Evolutionary conservation across 306 rosid genomes (phyloP).

Genomic region (Potentilla sterilis): DNA sequence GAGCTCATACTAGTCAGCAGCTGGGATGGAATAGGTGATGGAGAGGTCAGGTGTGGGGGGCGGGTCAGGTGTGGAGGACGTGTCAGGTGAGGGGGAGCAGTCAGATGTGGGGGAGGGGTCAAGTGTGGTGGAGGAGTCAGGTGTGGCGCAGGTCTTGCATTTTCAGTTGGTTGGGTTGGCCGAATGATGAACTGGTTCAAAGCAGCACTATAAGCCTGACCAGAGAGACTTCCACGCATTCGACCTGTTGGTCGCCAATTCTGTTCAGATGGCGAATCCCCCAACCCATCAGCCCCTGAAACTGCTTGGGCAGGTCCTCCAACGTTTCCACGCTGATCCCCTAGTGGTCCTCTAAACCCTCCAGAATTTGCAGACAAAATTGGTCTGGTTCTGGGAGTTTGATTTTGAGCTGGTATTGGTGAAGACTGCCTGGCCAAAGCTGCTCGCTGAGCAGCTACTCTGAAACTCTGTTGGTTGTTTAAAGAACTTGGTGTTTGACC

Average conservation of each 20-base stretch:
- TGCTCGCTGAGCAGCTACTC: constrained; percentile 21
- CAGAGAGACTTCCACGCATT: constrained; percentile 87
- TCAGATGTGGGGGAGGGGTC: constrained; percentile 5
- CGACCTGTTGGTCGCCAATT: constrained; percentile 60
- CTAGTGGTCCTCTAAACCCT: constrained; percentile 28
- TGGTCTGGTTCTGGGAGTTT: constrained; percentile 32
- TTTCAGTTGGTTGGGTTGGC: constrained; percentile 51
- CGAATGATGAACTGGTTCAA: constrained; percentile 43
- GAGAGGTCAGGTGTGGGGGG: constrained; percentile 21
- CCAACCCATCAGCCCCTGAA: constrained; percentile 35
- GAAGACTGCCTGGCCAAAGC: constrained; percentile 38
- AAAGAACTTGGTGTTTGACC: constrained; percentile 33
- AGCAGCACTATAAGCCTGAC: constrained; percentile 41
- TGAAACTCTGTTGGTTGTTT: constrained; percentile 37
- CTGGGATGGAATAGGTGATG: constrained; percentile 20
- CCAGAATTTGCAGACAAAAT: constrained; percentile 31
- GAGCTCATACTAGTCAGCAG: constrained; percentile 15
- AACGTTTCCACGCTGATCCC: constrained; percentile 42
- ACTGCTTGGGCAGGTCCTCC: constrained; percentile 42
- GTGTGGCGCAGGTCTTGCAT: constrained; percentile 28
- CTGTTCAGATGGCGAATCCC: constrained; percentile 41
- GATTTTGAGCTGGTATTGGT: constrained; percentile 37
- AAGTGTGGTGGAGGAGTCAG: constrained; percentile 18
- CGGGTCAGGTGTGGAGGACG: constrained; percentile 21
- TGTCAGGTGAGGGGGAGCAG: constrained; percentile 21